These are phyloP conservation scores for Suhomyces yuchorum DNA, from an alignment of 1,139 yeast species.

Conservation along the genomic window DNA sequence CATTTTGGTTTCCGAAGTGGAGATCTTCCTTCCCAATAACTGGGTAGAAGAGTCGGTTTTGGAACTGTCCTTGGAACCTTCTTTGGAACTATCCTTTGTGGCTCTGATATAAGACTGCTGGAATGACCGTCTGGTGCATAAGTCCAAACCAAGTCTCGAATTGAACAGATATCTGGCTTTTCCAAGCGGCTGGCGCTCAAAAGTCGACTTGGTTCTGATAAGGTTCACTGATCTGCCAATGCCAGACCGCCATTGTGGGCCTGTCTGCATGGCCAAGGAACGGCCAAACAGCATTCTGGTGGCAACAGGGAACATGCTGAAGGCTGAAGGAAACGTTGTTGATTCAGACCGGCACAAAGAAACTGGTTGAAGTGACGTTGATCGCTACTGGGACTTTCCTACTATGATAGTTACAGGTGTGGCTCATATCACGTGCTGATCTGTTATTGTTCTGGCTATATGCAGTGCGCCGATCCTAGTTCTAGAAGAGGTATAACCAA, in stretches of 20 bases:
- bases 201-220: not conserved
- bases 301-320: not conserved
- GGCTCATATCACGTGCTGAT: not conserved
- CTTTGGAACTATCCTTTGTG: conserved; percentile 3
- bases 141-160: not conserved
- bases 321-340: not conserved
- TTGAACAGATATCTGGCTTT: not conserved
- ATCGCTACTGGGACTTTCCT: not conserved
- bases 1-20: conserved; percentile 61
- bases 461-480: not conserved
- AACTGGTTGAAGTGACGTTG: not conserved
- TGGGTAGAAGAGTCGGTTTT: conserved; percentile 10
- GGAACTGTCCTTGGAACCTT: not conserved
- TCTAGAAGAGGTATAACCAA: not conserved
- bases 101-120: not conserved
- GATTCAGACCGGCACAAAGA: not conserved
- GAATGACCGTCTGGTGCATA: not conserved
- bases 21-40: conserved; percentile 25
- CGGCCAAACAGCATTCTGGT: not conserved
- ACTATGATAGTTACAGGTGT: not conserved
- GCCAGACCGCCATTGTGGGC: not conserved
- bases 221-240: not conserved
- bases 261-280: not conserved
- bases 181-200: not conserved
- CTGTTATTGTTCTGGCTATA: not conserved